Evolutionary conservation across 1,284 basidiomycete species (phyloP), one percentile per base, ranked within the genome.

Genomic region (Pisolithus thermaeus): DNA sequence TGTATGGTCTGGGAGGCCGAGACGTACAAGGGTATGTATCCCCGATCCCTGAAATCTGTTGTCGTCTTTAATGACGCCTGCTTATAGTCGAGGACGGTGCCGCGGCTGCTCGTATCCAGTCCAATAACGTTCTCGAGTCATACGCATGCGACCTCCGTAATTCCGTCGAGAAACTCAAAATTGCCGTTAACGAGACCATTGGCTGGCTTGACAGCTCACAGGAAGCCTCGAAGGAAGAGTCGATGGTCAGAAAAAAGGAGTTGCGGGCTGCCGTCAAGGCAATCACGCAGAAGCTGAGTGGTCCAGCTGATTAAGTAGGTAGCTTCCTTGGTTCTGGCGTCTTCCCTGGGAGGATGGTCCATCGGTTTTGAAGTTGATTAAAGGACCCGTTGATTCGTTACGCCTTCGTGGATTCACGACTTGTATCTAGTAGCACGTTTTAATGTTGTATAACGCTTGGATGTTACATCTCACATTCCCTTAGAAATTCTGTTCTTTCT

Each of bases 61-160:
- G n/a, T n/a, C n/a, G n/a, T n/a, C n/a, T n/a, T n/a, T n/a, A n/a
- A n/a, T n/a, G n/a, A n/a, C n/a, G n/a, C n/a, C n/a, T n/a, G n/a
- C n/a, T n/a, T n/a, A n/a, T n/a, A n/a, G n/a, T n/a, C n/a, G n/a
- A 32, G 79, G 89, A 92, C 60, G 89, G 89, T 60, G 88, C 79
- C 41, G 87, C 87, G 46, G 82, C 87, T 63, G 75, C 87, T 62
- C 90, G 93, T 58, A 96, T 97, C 70, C 67, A 79, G 46, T 71
- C 93, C 62, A 96, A 97, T 86, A 92, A 93, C 70, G 79, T 73
- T 45, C 80, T 96, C 66, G 94, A 97, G 75, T 93, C 92, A 3
- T 97, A 97, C 75, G 72, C 94, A 7, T 99, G 97, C 86, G 95
- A 94, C 77, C 84, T 99, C 55, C 90, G 94, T 63, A 94, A 96